Base-by-base conservation (phyloP, 306 rosid species). In the Pueraria montana region DNA sequence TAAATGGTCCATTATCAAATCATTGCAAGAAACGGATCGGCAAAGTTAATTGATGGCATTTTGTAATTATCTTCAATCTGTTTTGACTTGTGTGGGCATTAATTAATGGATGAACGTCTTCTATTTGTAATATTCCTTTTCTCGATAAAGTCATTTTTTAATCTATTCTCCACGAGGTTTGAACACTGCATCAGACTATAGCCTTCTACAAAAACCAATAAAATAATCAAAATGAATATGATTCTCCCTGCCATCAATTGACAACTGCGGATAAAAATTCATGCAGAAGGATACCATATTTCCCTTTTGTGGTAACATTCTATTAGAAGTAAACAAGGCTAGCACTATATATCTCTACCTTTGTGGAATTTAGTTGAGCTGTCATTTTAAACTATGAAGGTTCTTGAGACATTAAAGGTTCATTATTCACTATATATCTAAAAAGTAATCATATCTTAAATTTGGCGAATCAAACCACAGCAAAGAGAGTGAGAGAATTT, bases 401-500 rank as follows among this genome's bases (percentile, higher is more conserved):
- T 74, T 74, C 36, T 34, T 55, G 36, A 55, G 20, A 32, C 30
- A 73, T 52, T 53, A 36, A 74, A 74, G 27, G 27, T 55, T 20
- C 18, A 53, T 34, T 74, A 74, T 36, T 74, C 65, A 20, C 7
- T 10, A 36, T 27, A 3, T 27, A 27, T 53, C 48, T 2, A 53
- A 53, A 74, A 74, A 53, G 67, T 53, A 53, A 20, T 7, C 67
- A 18, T 55, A 74, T 74, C 79, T 53, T 53, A 53, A 34, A 74
- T n/a, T 36, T 74, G 67, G 79, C 52, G 52, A 74, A 74, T 74
- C 79, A 74, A 74, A 74, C 20, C 32, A 50, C 7, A 50, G 1
- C 30, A 72, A 21, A 49, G 63, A 48, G 32, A 50, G 26, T 30
- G 49, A 73, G 62, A 16, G 61, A 48, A 9, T 30, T 72, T 26